phyloP scores from a whole-genome alignment of 1,284 basidiomycete species.

The Cryptococcus jaspeensis region DNA sequence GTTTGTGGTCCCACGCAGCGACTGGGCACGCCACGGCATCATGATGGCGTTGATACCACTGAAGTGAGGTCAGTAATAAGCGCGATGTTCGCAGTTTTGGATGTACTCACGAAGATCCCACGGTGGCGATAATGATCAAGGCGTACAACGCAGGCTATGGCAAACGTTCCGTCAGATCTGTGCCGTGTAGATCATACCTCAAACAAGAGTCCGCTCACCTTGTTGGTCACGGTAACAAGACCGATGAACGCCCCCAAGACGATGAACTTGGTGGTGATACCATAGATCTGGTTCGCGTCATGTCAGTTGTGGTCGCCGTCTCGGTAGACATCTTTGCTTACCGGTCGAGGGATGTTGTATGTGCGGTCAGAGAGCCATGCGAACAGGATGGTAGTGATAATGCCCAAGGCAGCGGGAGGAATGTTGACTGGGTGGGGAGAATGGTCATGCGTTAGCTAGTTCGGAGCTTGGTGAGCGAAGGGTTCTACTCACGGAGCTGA shows the following conservation, averaged over 20 bases:
- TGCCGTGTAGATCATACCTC: constrained; percentile 5
- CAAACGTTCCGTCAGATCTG: neutral
- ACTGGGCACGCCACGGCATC: constrained; percentile 17
- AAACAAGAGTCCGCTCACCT: constrained; percentile 4
- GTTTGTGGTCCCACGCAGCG: constrained; percentile 8
- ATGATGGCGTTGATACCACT: neutral
- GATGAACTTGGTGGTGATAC: neutral
- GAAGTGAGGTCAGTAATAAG: neutral
- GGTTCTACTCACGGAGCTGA: constrained; percentile 13
- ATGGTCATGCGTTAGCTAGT: neutral
- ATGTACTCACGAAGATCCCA: neutral
- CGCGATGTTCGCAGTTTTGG: neutral
- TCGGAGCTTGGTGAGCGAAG: neutral
- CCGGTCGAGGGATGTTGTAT: constrained; percentile 10
- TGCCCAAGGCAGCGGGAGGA: constrained; percentile 13
- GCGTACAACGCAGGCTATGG: neutral
- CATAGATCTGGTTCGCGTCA: neutral
- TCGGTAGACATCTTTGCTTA: neutral
- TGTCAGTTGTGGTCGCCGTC: too few relatives aligned
- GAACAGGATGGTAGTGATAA: constrained; percentile 6
- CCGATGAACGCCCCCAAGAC: constrained; percentile 9
- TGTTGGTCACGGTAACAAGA: constrained; percentile 14
- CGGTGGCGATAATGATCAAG: neutral
- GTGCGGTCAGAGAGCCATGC: constrained; percentile 6
- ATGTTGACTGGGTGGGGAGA: constrained; percentile 11